These are phyloP conservation scores for Hortiboletus flavorubellus DNA, from an alignment of 768 basidiomycete genomes.

Conservation along the genomic window DNA sequence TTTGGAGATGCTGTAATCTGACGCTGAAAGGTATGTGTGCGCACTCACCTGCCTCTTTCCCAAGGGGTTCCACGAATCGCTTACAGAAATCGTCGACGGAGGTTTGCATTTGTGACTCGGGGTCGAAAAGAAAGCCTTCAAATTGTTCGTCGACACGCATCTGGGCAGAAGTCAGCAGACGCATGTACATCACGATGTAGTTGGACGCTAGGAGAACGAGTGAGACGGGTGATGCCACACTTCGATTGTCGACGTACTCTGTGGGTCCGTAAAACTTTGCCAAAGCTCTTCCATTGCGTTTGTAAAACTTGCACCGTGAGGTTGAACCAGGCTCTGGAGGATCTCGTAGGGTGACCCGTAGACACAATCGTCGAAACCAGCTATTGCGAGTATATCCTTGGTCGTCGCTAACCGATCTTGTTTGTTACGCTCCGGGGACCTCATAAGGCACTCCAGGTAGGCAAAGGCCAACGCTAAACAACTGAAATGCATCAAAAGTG, in stretches of 20 bases:
- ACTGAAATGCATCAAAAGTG: slow-evolving; percentile 18
- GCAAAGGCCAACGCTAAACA: slow-evolving; percentile 74
- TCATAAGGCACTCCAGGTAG: slow-evolving; percentile 69
- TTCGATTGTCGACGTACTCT: slow-evolving; percentile 36
- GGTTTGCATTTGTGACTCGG: slow-evolving; percentile 60
- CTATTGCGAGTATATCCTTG: slow-evolving; percentile 52
- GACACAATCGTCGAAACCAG: slow-evolving; percentile 63
- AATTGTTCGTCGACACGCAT: slow-evolving; percentile 60
- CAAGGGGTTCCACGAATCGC: slow-evolving; percentile 70
- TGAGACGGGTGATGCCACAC: not conserved
- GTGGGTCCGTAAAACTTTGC: slow-evolving; percentile 46
- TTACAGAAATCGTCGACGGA: slow-evolving; percentile 67
- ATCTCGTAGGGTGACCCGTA: slow-evolving; percentile 74
- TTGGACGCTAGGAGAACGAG: slow-evolving; percentile 48
- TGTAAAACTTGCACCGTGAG: slow-evolving; percentile 36
- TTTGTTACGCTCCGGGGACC: slow-evolving; percentile 42
- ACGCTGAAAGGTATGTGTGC: not conserved
- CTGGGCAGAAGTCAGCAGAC: slow-evolving; percentile 80
- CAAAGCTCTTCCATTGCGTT: slow-evolving; percentile 36
- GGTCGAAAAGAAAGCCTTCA: slow-evolving; percentile 71
- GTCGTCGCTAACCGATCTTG: slow-evolving; percentile 47
- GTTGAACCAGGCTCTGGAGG: slow-evolving; percentile 48
- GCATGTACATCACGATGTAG: slow-evolving; percentile 74
- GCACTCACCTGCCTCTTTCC: slow-evolving; percentile 68
- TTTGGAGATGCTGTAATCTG: not conserved